These are phyloP conservation scores for Kluyveromyces wickerhamii DNA, from an alignment of 805 yeast species.

Conservation along the genomic window DNA sequence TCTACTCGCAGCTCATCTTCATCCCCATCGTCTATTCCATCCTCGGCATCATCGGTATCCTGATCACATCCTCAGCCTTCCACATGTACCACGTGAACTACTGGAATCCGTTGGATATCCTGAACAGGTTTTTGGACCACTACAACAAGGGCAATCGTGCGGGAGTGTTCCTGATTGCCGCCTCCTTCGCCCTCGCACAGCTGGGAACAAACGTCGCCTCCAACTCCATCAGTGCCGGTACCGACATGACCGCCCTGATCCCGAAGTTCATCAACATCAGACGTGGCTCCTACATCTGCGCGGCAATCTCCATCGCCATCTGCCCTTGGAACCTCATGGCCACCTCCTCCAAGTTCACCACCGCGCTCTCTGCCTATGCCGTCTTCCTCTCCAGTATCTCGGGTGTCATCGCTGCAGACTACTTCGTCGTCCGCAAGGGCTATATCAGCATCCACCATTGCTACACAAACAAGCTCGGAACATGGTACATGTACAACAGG, in stretches of 20 bases:
- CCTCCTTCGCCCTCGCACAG: conserved; percentile 63
- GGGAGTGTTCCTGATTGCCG: conserved; percentile 61
- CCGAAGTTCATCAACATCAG: conserved; percentile 53
- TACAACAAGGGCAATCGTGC: conserved; percentile 48
- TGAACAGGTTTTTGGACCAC: conserved; percentile 37
- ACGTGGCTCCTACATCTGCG: conserved; percentile 61
- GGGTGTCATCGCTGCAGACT: conserved; percentile 52
- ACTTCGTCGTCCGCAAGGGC: conserved; percentile 65
- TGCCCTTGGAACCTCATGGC: conserved; percentile 74
- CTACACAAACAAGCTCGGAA: conserved; percentile 36
- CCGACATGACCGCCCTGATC: conserved; percentile 47
- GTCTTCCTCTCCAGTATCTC: conserved; percentile 74
- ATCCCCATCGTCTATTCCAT: conserved; percentile 66
- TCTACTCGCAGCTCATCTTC: conserved; percentile 46
- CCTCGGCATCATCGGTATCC: conserved; percentile 71
- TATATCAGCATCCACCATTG: conserved; percentile 52
- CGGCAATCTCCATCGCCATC: conserved; percentile 54
- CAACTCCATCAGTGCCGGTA: conserved; percentile 53
- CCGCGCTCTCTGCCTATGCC: conserved; percentile 68
- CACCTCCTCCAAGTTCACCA: conserved; percentile 59
- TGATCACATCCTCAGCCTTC: conserved; percentile 63
- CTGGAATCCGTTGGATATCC: conserved; percentile 50
- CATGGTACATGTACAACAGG: conserved; percentile 43
- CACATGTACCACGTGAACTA: conserved; percentile 34
- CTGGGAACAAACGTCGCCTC: conserved; percentile 69